These are phyloP conservation scores for Plasmodium reichenowi DNA, from an alignment of 169 alveolate species.

Conservation along the genomic window DNA sequence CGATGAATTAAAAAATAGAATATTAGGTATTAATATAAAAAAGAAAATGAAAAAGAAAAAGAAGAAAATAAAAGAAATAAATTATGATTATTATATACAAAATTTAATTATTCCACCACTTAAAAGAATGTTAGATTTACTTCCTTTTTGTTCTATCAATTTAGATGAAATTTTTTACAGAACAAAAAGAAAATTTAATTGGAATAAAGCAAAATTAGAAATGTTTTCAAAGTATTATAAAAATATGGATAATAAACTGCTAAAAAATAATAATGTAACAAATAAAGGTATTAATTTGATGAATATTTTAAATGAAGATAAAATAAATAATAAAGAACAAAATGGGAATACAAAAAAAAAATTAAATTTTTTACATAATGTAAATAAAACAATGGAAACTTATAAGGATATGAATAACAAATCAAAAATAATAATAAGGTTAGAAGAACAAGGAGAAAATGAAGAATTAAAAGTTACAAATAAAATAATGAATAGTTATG, in stretches of 20 bases:
- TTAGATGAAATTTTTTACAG: conserved; percentile 22
- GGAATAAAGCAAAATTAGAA: conserved; percentile 7
- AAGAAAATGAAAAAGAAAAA: conserved; percentile 5
- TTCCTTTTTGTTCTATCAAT: conserved; percentile 37
- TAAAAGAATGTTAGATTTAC: conserved; percentile 78
- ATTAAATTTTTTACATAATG: not conserved
- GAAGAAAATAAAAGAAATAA: conserved; percentile 61
- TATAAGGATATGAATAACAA: not conserved
- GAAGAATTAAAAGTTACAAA: conserved; percentile 6
- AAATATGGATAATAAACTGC: not conserved
- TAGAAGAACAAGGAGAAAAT: not conserved
- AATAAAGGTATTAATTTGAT: not conserved
- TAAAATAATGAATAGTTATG: conserved; percentile 50
- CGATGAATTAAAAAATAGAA: no score
- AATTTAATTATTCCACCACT: conserved; percentile 77
- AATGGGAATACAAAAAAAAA: not conserved
- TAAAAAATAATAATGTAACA: not conserved
- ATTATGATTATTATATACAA: conserved; percentile 78
- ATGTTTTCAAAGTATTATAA: conserved; percentile 39
- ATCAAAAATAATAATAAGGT: conserved; percentile 18
- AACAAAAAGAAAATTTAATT: conserved; percentile 14
- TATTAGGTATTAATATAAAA: not conserved
- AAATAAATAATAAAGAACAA: not conserved
- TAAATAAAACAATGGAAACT: not conserved
- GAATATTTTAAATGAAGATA: conserved; percentile 1